Percentiles rank a stretch among this genome's conserved stretches.
phyloP scores from a whole-genome alignment of 305 asterid genomes.

The Euphrasia arctica region DNA sequence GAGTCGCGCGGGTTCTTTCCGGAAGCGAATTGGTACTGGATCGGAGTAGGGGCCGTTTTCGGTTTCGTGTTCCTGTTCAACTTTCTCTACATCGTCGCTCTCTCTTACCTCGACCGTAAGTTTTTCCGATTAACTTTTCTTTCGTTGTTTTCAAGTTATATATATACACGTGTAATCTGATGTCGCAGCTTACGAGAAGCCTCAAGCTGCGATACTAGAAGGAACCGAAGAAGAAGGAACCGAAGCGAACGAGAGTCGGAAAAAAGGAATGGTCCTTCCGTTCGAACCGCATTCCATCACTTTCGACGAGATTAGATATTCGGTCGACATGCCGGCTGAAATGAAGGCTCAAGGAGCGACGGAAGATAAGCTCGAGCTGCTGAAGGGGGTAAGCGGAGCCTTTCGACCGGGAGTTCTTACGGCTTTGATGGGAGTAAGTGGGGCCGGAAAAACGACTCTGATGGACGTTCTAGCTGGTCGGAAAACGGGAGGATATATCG shows the following conservation, averaged over 20 bases:
- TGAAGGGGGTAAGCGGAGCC: constrained; percentile 46
- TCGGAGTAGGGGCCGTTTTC: constrained; percentile 42
- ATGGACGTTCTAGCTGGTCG: constrained; percentile 55
- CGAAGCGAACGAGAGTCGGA: constrained; percentile 12
- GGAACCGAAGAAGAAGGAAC: constrained; percentile 22
- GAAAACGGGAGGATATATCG: constrained; percentile 50
- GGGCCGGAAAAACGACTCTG: constrained; percentile 59
- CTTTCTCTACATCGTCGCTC: constrained; percentile 30
- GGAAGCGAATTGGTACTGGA: constrained; percentile 49
- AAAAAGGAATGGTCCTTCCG: constrained; percentile 44
- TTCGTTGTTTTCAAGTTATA: no score
- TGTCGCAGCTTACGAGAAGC: constrained; percentile 50
- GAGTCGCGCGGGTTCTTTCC: constrained; percentile 45
- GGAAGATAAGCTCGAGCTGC: constrained; percentile 32
- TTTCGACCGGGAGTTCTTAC: constrained; percentile 52
- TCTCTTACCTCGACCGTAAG: constrained; percentile 55
- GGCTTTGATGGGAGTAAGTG: constrained; percentile 50
- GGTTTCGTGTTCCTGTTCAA: constrained; percentile 51
- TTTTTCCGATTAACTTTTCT: constrained; percentile 1
- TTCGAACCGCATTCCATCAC: constrained; percentile 36
- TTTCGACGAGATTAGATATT: constrained; percentile 37
- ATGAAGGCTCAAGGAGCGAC: constrained; percentile 44
- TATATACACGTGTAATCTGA: no score
- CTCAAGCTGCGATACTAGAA: constrained; percentile 39
- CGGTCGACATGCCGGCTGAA: constrained; percentile 46